Evolutionary conservation across 176 grass and related monocot genomes (phyloP).

Genomic region (Cenchrus fungigraminus): DNA sequence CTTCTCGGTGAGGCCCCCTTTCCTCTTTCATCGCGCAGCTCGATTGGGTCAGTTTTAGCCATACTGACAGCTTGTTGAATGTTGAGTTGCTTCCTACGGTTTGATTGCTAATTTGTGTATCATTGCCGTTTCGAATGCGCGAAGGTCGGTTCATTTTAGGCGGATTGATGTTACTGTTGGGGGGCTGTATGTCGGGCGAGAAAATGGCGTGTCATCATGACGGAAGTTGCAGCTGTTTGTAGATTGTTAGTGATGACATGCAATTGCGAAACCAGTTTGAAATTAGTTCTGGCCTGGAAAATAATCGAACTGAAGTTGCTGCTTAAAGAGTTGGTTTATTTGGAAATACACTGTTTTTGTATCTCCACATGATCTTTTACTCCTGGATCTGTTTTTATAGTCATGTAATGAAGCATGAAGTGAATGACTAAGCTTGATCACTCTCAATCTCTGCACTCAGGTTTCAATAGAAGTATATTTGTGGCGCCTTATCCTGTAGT

Average conservation of each 20-base stretch:
- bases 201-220: slow-evolving; percentile 19
- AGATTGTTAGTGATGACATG: not conserved
- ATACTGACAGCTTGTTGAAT: not conserved
- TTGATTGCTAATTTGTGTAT: not conserved
- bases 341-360: not conserved
- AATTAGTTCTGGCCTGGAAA: not conserved
- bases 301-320: not conserved
- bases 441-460: not conserved
- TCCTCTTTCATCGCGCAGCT: not conserved
- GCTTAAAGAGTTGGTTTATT: not conserved
- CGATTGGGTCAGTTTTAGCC: not conserved
- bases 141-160: not conserved
- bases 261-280: not conserved
- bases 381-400: not conserved
- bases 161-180: not conserved
- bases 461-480: slow-evolving; percentile 17
- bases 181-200: not conserved
- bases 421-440: not conserved
- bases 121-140: not conserved
- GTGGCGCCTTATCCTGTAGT: not conserved
- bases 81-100: not conserved
- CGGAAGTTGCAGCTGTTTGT: not conserved
- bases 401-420: not conserved
- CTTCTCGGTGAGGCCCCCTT: slow-evolving; percentile 62
- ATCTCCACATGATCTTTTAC: not conserved